phyloP scores from a whole-genome alignment of 2,329 filamentous ascomycete genomes.

The Chaetothyriales sp. region DNA sequence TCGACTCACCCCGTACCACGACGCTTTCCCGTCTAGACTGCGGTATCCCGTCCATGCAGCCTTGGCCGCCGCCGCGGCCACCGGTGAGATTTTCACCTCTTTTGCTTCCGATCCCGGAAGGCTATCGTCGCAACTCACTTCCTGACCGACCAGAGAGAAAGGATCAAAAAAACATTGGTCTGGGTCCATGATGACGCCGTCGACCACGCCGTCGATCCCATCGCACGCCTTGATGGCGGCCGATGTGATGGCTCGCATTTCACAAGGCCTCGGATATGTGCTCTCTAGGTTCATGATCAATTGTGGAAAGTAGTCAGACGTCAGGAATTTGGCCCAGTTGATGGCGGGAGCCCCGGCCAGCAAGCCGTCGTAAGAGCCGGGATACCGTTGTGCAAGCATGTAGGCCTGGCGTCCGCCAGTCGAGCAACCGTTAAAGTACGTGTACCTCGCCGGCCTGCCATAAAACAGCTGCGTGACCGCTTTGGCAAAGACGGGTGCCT shows the following conservation, averaged over 20 bases:
- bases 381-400: constrained; percentile 27
- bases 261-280: constrained; percentile 22
- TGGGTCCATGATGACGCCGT: constrained; percentile 18
- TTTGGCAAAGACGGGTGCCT: constrained; percentile 22
- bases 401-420: constrained; percentile 47
- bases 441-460: neutral
- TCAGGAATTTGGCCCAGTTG: constrained; percentile 19
- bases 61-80: constrained; percentile 21
- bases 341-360: constrained; percentile 18
- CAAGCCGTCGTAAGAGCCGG: constrained; percentile 19
- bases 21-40: constrained; percentile 12
- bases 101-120: constrained; percentile 8
- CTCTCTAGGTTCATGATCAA: constrained; percentile 16
- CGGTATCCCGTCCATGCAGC: constrained; percentile 22
- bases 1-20: constrained; percentile 25
- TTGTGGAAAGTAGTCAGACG: constrained; percentile 18
- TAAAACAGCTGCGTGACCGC: constrained; percentile 7
- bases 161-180: constrained; percentile 8
- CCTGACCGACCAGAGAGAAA: neutral
- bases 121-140: neutral
- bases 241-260: constrained; percentile 24
- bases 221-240: constrained; percentile 24
- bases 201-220: constrained; percentile 17
- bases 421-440: constrained; percentile 46
- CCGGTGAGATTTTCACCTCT: constrained; percentile 17